Evolutionary conservation across 179 eudicot genomes (phyloP), one percentile per base, ranked within the genome.

Genomic region (Drosera spatulata): DNA sequence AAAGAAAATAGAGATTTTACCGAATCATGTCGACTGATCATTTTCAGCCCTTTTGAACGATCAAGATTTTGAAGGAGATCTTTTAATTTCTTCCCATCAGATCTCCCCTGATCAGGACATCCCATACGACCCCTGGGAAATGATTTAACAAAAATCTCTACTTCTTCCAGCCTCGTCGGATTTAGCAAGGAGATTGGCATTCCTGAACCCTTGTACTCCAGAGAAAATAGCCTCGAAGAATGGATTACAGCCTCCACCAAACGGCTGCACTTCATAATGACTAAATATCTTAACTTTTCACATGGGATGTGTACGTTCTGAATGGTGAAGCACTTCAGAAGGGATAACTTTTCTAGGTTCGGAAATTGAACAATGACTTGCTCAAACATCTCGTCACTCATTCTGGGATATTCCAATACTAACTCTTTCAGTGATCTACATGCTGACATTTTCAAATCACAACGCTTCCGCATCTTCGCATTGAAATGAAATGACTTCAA

Each of bases 401-500:
- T 71, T 7, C 52, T 33, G 7, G 71, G 66, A 66, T 71, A 74
- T 58, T 70, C 79, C 66, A 82, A 64, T 13, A 79, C 68, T 65
- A 79, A 67, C 50, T 45, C 57, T 58, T 61, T 79, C 55, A 82
- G 69, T 61, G 65, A 71, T 53, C 64, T 65, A 55, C 79, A 76
- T 9, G 71, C 58, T 37, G 58, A 47, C 47, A 82, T 60, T 55
- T 66, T 54, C 43, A 82, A 43, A 37, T 58, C 61, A 61, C 79
- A 75, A 1, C 48, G 41, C 59, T 37, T 47, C 14, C 10, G 10
- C 41, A 43, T 60, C 37, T 41, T 63, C 11, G 49, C 66, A 49
- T 61, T 67, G 51, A 39, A 74, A 77, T 78, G 75, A 50, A 79
- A 79, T 42, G 61, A 72, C 55, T 68, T 69, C 22, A 82, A 82